Evolutionary conservation across 1,139 yeast genomes (phyloP).

Genomic region (Pichia terricola): DNA sequence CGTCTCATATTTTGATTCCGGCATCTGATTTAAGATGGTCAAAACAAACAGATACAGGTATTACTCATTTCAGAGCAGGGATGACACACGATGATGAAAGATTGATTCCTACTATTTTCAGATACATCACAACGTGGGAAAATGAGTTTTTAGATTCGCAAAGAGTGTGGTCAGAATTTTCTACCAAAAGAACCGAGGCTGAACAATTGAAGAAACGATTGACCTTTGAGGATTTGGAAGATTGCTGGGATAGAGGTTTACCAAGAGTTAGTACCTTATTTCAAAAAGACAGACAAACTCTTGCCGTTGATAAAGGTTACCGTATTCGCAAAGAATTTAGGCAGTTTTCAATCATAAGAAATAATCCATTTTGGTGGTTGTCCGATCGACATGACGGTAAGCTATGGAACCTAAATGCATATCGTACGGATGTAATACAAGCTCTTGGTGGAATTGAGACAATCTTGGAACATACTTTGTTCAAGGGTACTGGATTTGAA

Average conservation of each 20-base stretch:
- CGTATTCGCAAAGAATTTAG: slow-evolving; percentile 73
- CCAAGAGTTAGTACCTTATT: slow-evolving; percentile 93
- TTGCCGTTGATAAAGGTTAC: slow-evolving; percentile 94
- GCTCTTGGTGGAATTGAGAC: slow-evolving; percentile 97
- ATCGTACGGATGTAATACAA: slow-evolving; percentile 92
- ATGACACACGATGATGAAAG: slow-evolving; percentile 73
- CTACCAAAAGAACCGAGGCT: slow-evolving; percentile 83
- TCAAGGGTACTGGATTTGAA: slow-evolving; percentile 94
- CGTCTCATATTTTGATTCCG: slow-evolving; percentile 90
- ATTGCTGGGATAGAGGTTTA: slow-evolving; percentile 91
- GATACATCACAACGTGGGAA: slow-evolving; percentile 95
- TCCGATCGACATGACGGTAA: slow-evolving; percentile 90
- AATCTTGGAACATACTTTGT: slow-evolving; percentile 86
- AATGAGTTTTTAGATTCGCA: slow-evolving; percentile 91
- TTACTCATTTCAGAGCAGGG: slow-evolving; percentile 90
- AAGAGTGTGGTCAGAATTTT: slow-evolving; percentile 97
- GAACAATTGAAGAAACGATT: slow-evolving; percentile 75
- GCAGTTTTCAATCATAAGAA: slow-evolving; percentile 59
- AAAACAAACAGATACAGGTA: slow-evolving; percentile 87
- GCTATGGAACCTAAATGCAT: slow-evolving; percentile 87
- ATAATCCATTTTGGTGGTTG: slow-evolving; percentile 96
- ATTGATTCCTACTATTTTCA: slow-evolving; percentile 83
- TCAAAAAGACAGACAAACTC: slow-evolving; percentile 89
- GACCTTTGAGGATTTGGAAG: slow-evolving; percentile 89
- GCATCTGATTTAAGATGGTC: slow-evolving; percentile 90